These are phyloP conservation scores for Candida sonorensis DNA, from an alignment of 805 yeast genomes.

Conservation along the genomic window DNA sequence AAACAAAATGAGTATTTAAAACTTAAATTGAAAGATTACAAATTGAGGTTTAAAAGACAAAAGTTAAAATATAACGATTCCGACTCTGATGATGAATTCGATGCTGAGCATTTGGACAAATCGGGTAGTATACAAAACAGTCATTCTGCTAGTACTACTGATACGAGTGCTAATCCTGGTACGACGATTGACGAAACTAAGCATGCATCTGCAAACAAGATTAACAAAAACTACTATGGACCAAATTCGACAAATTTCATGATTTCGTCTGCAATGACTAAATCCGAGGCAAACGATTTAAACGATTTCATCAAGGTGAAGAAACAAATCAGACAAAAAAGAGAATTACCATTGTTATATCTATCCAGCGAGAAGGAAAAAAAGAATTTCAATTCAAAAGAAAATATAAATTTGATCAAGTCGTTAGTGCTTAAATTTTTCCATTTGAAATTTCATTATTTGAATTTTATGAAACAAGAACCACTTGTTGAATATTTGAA, in stretches of 20 bases:
- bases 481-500: constrained; percentile 32
- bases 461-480: constrained; percentile 31
- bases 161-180: too few relatives aligned
- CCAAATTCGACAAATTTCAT: constrained; percentile 44
- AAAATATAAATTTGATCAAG: constrained; percentile 30
- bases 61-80: constrained; percentile 5
- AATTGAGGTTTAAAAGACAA: constrained; percentile 17
- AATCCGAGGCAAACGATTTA: constrained; percentile 22
- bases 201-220: too few relatives aligned
- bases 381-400: constrained; percentile 13
- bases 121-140: too few relatives aligned
- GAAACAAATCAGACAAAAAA: constrained; percentile 23
- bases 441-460: constrained; percentile 31
- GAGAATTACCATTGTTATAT: constrained; percentile 21
- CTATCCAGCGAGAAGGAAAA: constrained; percentile 1
- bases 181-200: too few relatives aligned
- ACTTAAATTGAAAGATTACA: constrained; percentile 21
- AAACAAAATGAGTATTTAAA: constrained; percentile 26
- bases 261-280: constrained; percentile 30
- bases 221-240: constrained; percentile 46
- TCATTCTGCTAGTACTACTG: not conserved
- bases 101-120: not conserved
- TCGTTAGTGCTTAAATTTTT: constrained; percentile 36
- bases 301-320: constrained; percentile 23
- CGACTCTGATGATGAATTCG: constrained; percentile 2